Base-by-base conservation (phyloP, 331 rosid species). In the Cucumis variabilis region DNA sequence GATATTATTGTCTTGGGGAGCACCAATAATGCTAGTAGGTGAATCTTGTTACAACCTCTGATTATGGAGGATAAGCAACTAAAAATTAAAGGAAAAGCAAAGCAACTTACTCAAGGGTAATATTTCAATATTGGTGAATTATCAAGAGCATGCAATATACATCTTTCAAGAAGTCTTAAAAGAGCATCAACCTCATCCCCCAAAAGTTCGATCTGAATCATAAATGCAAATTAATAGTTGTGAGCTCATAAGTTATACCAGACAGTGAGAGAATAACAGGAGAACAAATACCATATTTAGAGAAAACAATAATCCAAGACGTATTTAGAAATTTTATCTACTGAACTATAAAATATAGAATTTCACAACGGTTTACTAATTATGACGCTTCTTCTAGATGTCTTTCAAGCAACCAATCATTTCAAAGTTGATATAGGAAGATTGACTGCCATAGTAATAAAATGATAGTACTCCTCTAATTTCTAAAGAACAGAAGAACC, bases 1-100 rank as follows among this genome's bases (percentile, higher is more conserved):
- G 37, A 95, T 95, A 83, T 96, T 96, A 90, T 96, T 96, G 91
- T 96, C 99, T 91, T 95, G 99, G 20, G 99, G 99, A 0, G 99
- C 99, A 46, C 98, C 99, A 79, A 98, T 96, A 87, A 94, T 96
- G 67, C 98, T 98, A 2, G 98, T 98, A 30, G 99, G 98, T 1
- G 98, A 98, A 88, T 96, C 99, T 53, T 92, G 98, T 83, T 95
- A 98, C 94, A 96, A 85, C 91, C 99, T 92, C 98, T 94, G 37
- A 33, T 33, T 33, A 33, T 33, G 1, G 37, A 33, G 37, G 37
- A 33, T 33, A 60, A 82, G n/a, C 51, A 82, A 70, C 23, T 65
- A 41, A 50, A 71, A 33, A 66, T 74, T 30, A 20, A 20, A 71
- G 86, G 76, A 87, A 33, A 33, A 33, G 37, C 37, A 83, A 86